Percentiles rank a stretch among this genome's conserved stretches.
Conservation (phyloP, 345 rosid species). For the Aethionema arabicum region DNA sequence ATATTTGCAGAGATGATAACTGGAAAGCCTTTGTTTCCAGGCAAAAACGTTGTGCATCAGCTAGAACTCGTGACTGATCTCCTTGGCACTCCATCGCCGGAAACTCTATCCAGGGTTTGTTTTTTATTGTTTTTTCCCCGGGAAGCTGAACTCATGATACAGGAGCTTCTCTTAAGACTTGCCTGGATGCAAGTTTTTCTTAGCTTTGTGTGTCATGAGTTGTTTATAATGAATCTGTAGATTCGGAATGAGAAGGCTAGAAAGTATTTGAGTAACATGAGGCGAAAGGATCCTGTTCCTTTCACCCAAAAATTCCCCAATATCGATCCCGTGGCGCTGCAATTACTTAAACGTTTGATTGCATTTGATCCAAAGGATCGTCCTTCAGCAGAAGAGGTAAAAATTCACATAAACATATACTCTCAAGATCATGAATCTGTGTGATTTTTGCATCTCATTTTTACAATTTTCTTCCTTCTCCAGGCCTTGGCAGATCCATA, state of each 20-base stretch:
- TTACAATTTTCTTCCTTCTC: slow-evolving; percentile 15
- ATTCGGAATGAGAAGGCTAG: slow-evolving; percentile 95
- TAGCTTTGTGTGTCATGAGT: slow-evolving; percentile 25
- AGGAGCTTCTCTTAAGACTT: slow-evolving; percentile 39
- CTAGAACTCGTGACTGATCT: slow-evolving; percentile 92
- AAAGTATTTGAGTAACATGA: slow-evolving; percentile 78
- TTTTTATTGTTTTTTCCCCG: slow-evolving; percentile 24
- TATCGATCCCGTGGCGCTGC: slow-evolving; percentile 69
- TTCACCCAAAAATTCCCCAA: slow-evolving; percentile 62
- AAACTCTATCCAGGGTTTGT: slow-evolving; percentile 81
- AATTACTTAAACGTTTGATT: slow-evolving; percentile 74
- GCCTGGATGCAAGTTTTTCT: slow-evolving; percentile 33
- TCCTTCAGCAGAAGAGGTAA: slow-evolving; percentile 91
- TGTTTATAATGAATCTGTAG: slow-evolving; percentile 50
- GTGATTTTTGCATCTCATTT: slow-evolving; percentile 14
- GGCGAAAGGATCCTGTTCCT: slow-evolving; percentile 61
- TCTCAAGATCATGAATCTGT: slow-evolving; percentile 2
- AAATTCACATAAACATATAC: neutral
- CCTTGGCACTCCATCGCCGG: slow-evolving; percentile 87
- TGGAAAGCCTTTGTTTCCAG: slow-evolving; percentile 92
- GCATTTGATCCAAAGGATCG: slow-evolving; percentile 97
- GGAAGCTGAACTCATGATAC: slow-evolving; percentile 33
- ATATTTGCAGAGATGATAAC: slow-evolving; percentile 93
- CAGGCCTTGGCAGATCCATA: slow-evolving; percentile 95
- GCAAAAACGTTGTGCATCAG: slow-evolving; percentile 91